A percentile compares a stretch with the other conserved stretches of the same genome.
Evolutionary conservation across 2,329 filamentous ascomycete genomes (phyloP).

Genomic region (Colletotrichum costaricense): DNA sequence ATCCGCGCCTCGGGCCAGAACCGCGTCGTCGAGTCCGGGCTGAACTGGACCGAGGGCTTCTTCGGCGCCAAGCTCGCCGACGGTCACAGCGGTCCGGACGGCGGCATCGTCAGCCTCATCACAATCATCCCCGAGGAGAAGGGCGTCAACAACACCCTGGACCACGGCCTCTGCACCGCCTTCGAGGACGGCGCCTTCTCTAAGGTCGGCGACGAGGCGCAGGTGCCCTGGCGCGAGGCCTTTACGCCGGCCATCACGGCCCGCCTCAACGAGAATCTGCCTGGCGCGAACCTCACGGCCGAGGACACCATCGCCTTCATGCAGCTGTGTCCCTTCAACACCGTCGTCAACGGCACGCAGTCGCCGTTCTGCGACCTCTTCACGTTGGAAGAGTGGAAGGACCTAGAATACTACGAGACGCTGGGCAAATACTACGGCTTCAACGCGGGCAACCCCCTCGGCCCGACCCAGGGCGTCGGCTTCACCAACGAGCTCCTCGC

Average conservation of each 20-base stretch:
- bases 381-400: conserved; percentile 76
- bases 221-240: conserved; percentile 67
- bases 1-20: conserved; percentile 76
- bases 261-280: conserved; percentile 76
- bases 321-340: conserved; percentile 90
- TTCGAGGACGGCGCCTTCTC: conserved; percentile 73
- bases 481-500: conserved; percentile 90
- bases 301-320: conserved; percentile 78
- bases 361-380: conserved; percentile 85
- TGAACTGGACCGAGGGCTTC: conserved; percentile 82
- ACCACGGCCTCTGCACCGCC: conserved; percentile 75
- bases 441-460: conserved; percentile 80
- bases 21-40: conserved; percentile 79
- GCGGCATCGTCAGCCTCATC: conserved; percentile 63
- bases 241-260: conserved; percentile 77
- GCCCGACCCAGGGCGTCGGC: conserved; percentile 86
- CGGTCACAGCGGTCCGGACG: conserved; percentile 45
- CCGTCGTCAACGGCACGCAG: conserved; percentile 72
- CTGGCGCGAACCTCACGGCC: conserved; percentile 72
- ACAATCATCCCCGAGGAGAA: conserved; percentile 76
- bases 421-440: conserved; percentile 89
- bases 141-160: conserved; percentile 83
- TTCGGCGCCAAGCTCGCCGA: conserved; percentile 59
- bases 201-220: conserved; percentile 59
- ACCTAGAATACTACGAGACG: conserved; percentile 84